Evolutionary conservation across 129 eudicot species (phyloP).

Genomic region (Centella asiatica): DNA sequence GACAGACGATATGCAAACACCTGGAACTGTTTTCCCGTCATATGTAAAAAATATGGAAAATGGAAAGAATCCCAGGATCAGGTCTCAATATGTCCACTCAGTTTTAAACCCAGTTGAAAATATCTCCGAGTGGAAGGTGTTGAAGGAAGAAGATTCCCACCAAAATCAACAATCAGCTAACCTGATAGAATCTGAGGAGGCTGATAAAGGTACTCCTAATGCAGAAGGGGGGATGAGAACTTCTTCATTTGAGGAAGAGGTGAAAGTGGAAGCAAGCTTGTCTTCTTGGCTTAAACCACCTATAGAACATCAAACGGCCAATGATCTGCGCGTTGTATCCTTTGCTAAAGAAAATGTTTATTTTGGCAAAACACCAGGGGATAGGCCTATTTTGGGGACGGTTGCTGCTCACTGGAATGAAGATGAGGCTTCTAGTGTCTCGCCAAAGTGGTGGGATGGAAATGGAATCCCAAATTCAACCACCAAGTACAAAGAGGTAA

Average conservation of each 20-base stretch:
- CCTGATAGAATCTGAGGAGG: conserved; percentile 26
- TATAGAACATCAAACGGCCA: conserved; percentile 20
- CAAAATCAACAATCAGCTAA: conserved; percentile 18
- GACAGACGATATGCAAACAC: conserved; percentile 80
- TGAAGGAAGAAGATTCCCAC: conserved; percentile 29
- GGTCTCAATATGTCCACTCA: conserved; percentile 65
- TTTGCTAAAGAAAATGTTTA: conserved; percentile 16
- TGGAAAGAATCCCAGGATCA: conserved; percentile 45
- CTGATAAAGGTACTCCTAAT: conserved; percentile 20
- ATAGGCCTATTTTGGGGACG: conserved; percentile 68
- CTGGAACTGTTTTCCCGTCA: conserved; percentile 73
- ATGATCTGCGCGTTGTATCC: conserved; percentile 14
- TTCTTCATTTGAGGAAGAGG: conserved; percentile 22
- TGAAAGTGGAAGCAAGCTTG: conserved; percentile 47
- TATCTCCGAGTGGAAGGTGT: conserved; percentile 25
- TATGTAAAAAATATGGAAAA: conserved; percentile 23
- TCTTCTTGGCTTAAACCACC: conserved; percentile 59
- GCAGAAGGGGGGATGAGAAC: conserved; percentile 20
- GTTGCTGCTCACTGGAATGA: conserved; percentile 80
- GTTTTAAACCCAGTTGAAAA: conserved; percentile 45
- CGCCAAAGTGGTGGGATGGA: conserved; percentile 75
- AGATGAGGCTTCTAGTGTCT: conserved; percentile 38
- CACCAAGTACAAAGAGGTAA: conserved; percentile 83
- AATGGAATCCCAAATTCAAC: conserved; percentile 92
- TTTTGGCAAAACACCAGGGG: conserved; percentile 42